phyloP scores from a whole-genome alignment of 2,329 filamentous ascomycete genomes.

The Ophiostoma quercus region DNA sequence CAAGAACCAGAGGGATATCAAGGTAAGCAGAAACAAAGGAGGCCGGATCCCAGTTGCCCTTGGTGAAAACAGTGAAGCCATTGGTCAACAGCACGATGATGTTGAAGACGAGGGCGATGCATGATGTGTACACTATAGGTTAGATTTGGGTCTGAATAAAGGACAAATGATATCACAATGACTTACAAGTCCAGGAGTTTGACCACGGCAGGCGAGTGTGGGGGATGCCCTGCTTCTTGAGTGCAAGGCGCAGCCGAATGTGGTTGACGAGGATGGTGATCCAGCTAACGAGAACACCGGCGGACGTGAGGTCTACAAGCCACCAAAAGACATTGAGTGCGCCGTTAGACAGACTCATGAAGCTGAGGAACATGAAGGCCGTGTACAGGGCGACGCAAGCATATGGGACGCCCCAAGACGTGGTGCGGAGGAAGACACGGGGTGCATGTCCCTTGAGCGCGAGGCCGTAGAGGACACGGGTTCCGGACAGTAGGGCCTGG shows the following conservation, averaged over 20 bases:
- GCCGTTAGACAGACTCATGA: constrained; percentile 51
- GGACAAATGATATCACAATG: background rate
- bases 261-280: constrained; percentile 60
- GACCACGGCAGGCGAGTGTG: constrained; percentile 53
- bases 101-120: constrained; percentile 29
- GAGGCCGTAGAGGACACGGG: constrained; percentile 55
- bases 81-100: constrained; percentile 60
- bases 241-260: constrained; percentile 53
- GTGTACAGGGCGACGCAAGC: constrained; percentile 42
- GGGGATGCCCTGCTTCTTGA: constrained; percentile 47
- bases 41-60: constrained; percentile 48
- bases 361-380: constrained; percentile 53
- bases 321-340: constrained; percentile 63
- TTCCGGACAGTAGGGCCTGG: constrained; percentile 56
- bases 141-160: background rate
- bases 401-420: constrained; percentile 51
- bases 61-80: constrained; percentile 63
- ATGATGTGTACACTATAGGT: constrained; percentile 37
- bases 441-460: constrained; percentile 57
- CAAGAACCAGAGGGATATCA: constrained; percentile 48
- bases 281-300: constrained; percentile 67
- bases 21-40: constrained; percentile 62
- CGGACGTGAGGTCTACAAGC: constrained; percentile 65
- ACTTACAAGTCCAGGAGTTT: constrained; percentile 51
- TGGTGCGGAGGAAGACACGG: constrained; percentile 50